phyloP scores from a whole-genome alignment of 441 rosid genomes.

The Populus hybrid region DNA sequence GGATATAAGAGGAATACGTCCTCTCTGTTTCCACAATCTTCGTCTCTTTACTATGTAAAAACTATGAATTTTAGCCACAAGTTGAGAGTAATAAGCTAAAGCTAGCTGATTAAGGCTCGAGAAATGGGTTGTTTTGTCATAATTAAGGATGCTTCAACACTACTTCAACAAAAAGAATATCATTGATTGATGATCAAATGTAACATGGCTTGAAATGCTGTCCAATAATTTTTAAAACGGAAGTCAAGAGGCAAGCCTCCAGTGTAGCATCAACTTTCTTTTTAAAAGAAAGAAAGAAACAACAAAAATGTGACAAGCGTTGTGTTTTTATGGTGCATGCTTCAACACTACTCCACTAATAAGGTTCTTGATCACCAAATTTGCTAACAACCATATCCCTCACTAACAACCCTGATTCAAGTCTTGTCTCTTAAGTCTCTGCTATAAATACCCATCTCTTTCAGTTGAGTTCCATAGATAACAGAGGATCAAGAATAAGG shows the following conservation, averaged over 20 bases:
- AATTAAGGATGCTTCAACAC: background rate
- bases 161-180: background rate
- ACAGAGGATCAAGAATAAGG: background rate
- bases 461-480: background rate
- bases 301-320: background rate
- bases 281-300: too few species aligned
- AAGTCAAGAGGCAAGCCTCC: background rate
- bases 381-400: conserved; percentile 42
- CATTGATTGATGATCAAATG: background rate
- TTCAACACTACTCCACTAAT: conserved; percentile 54
- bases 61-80: background rate
- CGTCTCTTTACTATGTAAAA: background rate
- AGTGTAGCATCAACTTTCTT: background rate
- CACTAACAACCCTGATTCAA: conserved; percentile 34
- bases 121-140: background rate
- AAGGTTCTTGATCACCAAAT: conserved; percentile 51
- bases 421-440: background rate
- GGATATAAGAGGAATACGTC: background rate
- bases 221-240: background rate
- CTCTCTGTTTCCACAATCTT: background rate
- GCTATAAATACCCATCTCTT: conserved; percentile 14
- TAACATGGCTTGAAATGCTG: background rate
- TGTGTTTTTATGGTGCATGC: conserved; percentile 22
- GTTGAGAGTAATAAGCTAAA: background rate
- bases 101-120: background rate